Base-by-base conservation (phyloP, 345 rosid species). In the Abelmoschus esculentus region DNA sequence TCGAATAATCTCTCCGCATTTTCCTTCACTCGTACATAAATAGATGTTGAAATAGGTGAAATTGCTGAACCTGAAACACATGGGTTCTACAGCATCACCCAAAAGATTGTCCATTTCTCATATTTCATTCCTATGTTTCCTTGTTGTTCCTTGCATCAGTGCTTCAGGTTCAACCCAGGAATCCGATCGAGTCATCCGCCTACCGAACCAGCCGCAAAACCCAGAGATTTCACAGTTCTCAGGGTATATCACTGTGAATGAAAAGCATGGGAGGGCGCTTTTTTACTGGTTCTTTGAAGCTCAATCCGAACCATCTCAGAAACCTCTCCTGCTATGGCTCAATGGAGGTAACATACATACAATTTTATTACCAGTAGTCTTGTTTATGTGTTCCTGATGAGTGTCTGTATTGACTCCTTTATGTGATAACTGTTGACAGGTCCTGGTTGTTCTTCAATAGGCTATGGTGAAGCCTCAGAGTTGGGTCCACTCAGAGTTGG, bases 231-330 rank as follows among this genome's bases (percentile, higher is more conserved):
- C 84, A 7, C 92, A 86, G 2, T 88, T 84, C 84, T 84, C 92
- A 50, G 92, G 92, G 26, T 88, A 88, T 72, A 69, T 88, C 74
- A 84, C 82, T 8, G 88, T 86, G 70, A 75, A 83, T 44, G 77
- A 73, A 64, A 78, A 82, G 63, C 80, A 82, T 38, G 83, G 87
- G 36, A 77, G 89, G 74, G 86, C 90, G 56, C 88, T 87, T 70
- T 87, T 87, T 79, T 87, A 81, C 78, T 87, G 90, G 92, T 87
- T 87, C 79, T 88, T 86, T 38, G 87, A 88, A 80, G 86, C 90
- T 54, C 81, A 78, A 58, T 78, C 87, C 69, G 74, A 80, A 34
- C 76, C 86, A n/a, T 70, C 84, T 38, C 61, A 80, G 63, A 81
- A 77, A 69, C 92, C 88, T 70, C 81, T 88, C 55, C 81, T 88